Conservation (phyloP, 1,284 basidiomycete species). For the Pulveroboletus sp. region DNA sequence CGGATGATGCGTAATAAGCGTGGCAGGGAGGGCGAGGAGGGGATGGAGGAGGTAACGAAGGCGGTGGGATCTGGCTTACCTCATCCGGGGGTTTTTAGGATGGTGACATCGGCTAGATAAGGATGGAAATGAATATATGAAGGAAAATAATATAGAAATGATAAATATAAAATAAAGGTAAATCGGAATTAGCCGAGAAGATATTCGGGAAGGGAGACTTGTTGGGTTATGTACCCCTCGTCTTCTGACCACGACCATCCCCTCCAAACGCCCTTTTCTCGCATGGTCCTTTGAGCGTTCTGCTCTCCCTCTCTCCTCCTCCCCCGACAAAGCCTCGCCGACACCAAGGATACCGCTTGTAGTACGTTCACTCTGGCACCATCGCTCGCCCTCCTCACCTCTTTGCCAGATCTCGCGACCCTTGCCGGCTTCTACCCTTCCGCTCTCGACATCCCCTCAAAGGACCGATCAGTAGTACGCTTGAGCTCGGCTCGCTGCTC, state of each 20-base stretch:
- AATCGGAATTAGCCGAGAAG: conserved; percentile 27
- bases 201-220: conserved; percentile 15
- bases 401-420: conserved; percentile 85
- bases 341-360: conserved; percentile 78
- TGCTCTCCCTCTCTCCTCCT: conserved; percentile 37
- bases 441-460: conserved; percentile 38
- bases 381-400: neutral
- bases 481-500: conserved; percentile 67
- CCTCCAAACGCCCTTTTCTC: conserved; percentile 19
- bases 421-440: conserved; percentile 76
- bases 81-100: conserved; percentile 1
- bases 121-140: conserved; percentile 6
- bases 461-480: conserved; percentile 44
- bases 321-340: conserved; percentile 48
- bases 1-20: conserved; percentile 6
- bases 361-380: conserved; percentile 33
- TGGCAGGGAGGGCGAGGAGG: neutral
- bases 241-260: conserved; percentile 28
- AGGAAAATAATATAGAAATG: conserved; percentile 7
- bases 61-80: conserved; percentile 14
- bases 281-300: conserved; percentile 39
- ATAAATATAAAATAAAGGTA: conserved; percentile 6
- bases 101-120: conserved; percentile 33
- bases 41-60: neutral
- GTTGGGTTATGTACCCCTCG: conserved; percentile 28